Evolutionary conservation across 768 basidiomycete species (phyloP).

Genomic region (Sarcodon sp.): DNA sequence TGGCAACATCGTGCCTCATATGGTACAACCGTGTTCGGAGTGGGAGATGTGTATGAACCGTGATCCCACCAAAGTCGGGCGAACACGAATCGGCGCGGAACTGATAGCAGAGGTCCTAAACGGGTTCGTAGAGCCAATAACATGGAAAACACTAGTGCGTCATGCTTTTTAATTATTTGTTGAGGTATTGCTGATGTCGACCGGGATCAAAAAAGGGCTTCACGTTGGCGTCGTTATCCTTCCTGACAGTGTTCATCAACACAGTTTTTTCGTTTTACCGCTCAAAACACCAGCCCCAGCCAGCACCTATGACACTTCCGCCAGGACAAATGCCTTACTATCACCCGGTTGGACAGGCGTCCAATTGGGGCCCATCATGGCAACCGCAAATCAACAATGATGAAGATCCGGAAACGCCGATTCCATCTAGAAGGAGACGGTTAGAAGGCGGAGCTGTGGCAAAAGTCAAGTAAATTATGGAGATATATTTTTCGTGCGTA

Average conservation of each 20-base stretch:
- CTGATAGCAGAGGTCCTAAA: conserved; percentile 94
- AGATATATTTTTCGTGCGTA: neutral
- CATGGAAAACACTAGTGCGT: conserved; percentile 90
- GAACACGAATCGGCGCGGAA: conserved; percentile 85
- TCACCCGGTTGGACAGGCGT: conserved; percentile 35
- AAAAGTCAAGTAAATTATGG: conserved; percentile 8
- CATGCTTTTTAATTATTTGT: conserved; percentile 2
- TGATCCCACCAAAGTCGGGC: conserved; percentile 81
- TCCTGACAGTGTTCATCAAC: conserved; percentile 73
- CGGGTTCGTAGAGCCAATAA: conserved; percentile 93
- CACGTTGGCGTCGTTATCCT: conserved; percentile 62
- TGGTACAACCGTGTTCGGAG: conserved; percentile 72
- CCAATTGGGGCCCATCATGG: conserved; percentile 32
- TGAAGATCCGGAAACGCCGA: neutral
- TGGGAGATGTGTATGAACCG: conserved; percentile 97
- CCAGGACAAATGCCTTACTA: conserved; percentile 32
- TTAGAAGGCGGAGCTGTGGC: conserved; percentile 13
- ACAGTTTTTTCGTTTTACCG: conserved; percentile 70
- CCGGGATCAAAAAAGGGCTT: conserved; percentile 34
- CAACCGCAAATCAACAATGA: conserved; percentile 7
- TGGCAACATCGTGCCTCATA: conserved; percentile 65
- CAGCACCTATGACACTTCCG: conserved; percentile 24
- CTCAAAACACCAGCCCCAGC: conserved; percentile 33
- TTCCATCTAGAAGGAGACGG: conserved; percentile 10
- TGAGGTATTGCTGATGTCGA: conserved; percentile 7